Conservation (phyloP, 2,329 filamentous ascomycete genomes). For the Pseudogymnoascus sp. region DNA sequence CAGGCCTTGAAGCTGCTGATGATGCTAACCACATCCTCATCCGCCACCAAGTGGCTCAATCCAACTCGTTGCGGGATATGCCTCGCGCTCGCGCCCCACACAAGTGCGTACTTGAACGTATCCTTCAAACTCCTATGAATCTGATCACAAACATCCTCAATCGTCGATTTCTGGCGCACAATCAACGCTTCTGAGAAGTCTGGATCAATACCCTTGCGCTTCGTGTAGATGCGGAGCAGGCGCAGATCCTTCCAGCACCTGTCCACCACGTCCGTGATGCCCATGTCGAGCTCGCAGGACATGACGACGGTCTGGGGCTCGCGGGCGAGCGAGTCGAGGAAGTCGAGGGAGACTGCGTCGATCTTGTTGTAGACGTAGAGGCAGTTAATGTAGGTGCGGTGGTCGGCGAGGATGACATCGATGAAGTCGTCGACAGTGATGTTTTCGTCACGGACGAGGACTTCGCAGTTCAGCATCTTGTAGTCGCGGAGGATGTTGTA, state of each 20-base stretch:
- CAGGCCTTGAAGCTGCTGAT: slow-evolving; percentile 57
- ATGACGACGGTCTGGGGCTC: slow-evolving; percentile 95
- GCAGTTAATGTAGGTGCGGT: slow-evolving; percentile 90
- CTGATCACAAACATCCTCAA: slow-evolving; percentile 95
- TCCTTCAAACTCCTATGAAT: slow-evolving; percentile 94
- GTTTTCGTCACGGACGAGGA: slow-evolving; percentile 88
- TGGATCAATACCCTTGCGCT: slow-evolving; percentile 86
- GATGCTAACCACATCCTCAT: slow-evolving; percentile 63
- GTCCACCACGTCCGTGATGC: slow-evolving; percentile 88
- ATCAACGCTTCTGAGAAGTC: slow-evolving; percentile 89
- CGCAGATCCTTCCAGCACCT: slow-evolving; percentile 89
- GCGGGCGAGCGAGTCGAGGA: slow-evolving; percentile 82
- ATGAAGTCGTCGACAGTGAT: slow-evolving; percentile 97
- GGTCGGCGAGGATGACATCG: slow-evolving; percentile 98
- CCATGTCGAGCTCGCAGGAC: slow-evolving; percentile 92
- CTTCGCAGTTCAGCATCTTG: slow-evolving; percentile 96
- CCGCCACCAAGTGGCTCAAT: slow-evolving; percentile 67
- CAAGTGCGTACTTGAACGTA: slow-evolving; percentile 96
- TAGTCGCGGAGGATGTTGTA: slow-evolving; percentile 97
- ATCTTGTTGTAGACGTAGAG: slow-evolving; percentile 99
- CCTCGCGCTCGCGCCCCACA: slow-evolving; percentile 93
- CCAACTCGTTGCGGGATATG: slow-evolving; percentile 93
- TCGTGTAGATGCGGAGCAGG: slow-evolving; percentile 90
- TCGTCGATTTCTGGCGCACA: slow-evolving; percentile 76
- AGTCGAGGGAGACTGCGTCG: slow-evolving; percentile 87